Conservation (phyloP, 2,329 filamentous ascomycete genomes). For the Piedraia hortae region DNA sequence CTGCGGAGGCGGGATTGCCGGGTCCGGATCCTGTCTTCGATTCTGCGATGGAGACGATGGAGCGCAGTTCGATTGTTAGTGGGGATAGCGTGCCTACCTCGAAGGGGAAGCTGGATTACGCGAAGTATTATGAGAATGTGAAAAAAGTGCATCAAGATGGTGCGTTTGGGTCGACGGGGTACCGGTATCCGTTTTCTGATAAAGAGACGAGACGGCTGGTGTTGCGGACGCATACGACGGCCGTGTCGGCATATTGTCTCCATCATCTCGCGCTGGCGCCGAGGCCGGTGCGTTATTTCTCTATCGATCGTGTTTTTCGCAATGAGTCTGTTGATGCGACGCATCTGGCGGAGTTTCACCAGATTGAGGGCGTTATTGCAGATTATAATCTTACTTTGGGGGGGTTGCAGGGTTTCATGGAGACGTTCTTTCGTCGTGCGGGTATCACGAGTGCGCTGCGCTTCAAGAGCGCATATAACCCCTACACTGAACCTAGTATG, state of each 20-base stretch:
- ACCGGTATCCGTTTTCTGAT: conserved; percentile 77
- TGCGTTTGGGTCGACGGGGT: conserved; percentile 84
- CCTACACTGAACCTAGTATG: conserved; percentile 87
- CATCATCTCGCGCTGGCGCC: conserved; percentile 66
- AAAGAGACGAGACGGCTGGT: conserved; percentile 72
- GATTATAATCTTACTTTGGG: conserved; percentile 84
- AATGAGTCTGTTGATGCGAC: conserved; percentile 96
- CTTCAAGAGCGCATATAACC: conserved; percentile 95
- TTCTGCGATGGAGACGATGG: conserved; percentile 21
- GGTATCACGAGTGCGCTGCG: conserved; percentile 49
- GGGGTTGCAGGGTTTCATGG: conserved; percentile 80
- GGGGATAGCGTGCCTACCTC: conserved; percentile 13
- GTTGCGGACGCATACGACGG: conserved; percentile 85
- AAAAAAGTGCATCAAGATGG: conserved; percentile 68
- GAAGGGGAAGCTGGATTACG: conserved; percentile 31
- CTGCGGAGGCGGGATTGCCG: conserved; percentile 41
- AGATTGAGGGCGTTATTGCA: conserved; percentile 93
- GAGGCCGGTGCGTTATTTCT: conserved; percentile 84
- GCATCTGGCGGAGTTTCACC: conserved; percentile 92
- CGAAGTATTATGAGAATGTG: conserved; percentile 70
- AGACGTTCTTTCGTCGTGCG: conserved; percentile 91
- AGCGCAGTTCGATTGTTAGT: conserved; percentile 15
- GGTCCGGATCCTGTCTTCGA: conserved; percentile 26
- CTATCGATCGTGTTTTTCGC: conserved; percentile 90
- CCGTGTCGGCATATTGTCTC: conserved; percentile 71